These are phyloP conservation scores for Penicillium sp. DNA, from an alignment of 2,329 filamentous ascomycete genomes.

Conservation along the genomic window DNA sequence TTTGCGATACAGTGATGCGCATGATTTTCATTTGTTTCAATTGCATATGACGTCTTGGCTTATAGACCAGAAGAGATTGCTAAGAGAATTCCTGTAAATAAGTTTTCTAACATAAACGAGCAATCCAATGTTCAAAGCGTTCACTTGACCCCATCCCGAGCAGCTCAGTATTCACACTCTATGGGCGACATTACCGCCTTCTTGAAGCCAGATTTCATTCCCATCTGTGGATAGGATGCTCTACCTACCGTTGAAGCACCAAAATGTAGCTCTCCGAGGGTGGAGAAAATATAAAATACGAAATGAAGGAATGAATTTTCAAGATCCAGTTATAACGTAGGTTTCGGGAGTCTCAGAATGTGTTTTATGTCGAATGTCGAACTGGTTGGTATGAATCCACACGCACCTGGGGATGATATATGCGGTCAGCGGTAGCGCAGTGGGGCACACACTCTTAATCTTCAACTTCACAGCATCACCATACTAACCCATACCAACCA, in stretches of 20 bases:
- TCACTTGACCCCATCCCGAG: too few species aligned
- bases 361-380: too few species aligned
- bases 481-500: conserved; percentile 1
- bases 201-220: too few species aligned
- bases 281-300: neutral
- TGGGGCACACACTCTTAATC: neutral
- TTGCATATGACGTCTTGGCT: conserved; percentile 8
- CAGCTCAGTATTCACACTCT: too few species aligned
- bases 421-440: neutral
- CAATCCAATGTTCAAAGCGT: neutral
- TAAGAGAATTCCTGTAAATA: neutral
- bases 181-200: too few species aligned
- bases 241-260: too few species aligned
- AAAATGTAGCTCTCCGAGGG: neutral
- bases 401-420: neutral
- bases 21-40: conserved; percentile 19
- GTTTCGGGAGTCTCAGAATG: neutral
- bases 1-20: conserved; percentile 26
- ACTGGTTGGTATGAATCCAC: neutral
- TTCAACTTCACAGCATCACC: neutral
- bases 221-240: too few species aligned
- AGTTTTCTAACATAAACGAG: neutral
- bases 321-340: neutral
- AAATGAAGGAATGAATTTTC: neutral
- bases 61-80: conserved; percentile 8